phyloP scores from a whole-genome alignment of 495 filamentous ascomycete genomes.

The Penicillium samsonianum region DNA sequence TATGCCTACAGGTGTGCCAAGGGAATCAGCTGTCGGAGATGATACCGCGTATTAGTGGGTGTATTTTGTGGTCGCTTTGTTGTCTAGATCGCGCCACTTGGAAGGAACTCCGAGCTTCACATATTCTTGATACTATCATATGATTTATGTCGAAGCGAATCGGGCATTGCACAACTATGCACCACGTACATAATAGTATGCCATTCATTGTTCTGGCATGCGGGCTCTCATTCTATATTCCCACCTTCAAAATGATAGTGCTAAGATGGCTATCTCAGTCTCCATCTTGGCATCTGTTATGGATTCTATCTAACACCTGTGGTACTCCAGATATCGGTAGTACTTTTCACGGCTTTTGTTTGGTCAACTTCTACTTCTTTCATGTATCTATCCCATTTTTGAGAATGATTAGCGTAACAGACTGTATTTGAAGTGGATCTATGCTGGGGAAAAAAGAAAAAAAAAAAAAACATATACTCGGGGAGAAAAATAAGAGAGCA shows the following conservation, averaged over 20 bases:
- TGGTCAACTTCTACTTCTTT: neutral
- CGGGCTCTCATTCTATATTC: neutral
- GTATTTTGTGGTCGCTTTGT: neutral
- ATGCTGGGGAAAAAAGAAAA: neutral
- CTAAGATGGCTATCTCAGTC: too few species aligned
- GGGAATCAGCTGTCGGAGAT: neutral
- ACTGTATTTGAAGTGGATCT: neutral
- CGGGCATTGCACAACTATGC: neutral
- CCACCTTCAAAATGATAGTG: neutral
- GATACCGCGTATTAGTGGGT: neutral
- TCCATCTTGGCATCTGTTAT: too few species aligned
- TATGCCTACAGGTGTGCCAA: slow-evolving; percentile 1
- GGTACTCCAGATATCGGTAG: neutral
- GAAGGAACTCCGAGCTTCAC: neutral
- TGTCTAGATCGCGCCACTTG: slow-evolving; percentile 1
- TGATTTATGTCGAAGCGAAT: neutral
- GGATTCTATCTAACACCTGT: too few species aligned
- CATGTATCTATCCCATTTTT: neutral
- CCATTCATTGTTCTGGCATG: neutral
- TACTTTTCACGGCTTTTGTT: neutral
- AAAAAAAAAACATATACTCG: neutral
- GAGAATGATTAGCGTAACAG: neutral
- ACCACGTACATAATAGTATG: neutral
- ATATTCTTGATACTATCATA: slow-evolving; percentile 1
- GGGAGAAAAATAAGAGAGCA: neutral